Base-by-base conservation (phyloP, 2,329 filamentous ascomycete species). In the Dryadomyces quercus-mongolicae region DNA sequence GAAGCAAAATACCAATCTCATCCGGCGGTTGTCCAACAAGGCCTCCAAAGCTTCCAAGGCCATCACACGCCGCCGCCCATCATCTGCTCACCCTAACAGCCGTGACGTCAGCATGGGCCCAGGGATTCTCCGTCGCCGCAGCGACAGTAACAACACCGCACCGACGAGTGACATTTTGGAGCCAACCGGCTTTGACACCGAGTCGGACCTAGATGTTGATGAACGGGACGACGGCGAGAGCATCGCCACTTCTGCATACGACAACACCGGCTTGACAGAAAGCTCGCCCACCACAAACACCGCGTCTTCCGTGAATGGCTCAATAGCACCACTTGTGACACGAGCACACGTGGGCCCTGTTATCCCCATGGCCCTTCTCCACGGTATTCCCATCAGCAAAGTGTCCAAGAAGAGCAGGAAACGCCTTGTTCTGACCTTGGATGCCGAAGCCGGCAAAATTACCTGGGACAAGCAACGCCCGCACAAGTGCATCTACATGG, bases 61-160 rank as follows among this genome's bases (percentile, higher is more conserved):
- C 74, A 66, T 82, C 65, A 70, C 69, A 43, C 78, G 84, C 57
- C 82, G 90, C 58, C 80, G 91, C 57, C 84, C 86, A 58, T 94
- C 88, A 16, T 90, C 88, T 2, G 84, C 84, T 1, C 80, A 86
- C 47, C 80, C 86, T 20, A 82, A 84, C 57, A 88, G 85, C 65
- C 83, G 91, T 45, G 90, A 96, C 64, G 84, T 87, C 58, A 96
- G 91, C 65, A 85, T 90, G 25, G 93, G 93, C 0, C 93, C 93
- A 1, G 86, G 90, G 54, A 86, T 95, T 52, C 81, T 95, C 68
- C 83, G 92, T 58, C 80, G 64, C 22, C 83, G 91, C 60, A 96
- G 91, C 67, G 90, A 94, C 67, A 95, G 91, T 72, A 93, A 87
- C 68, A 87, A 81, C 60, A 85, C 85, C 7, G 75, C 77, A 8